Base-by-base conservation (phyloP, 2,329 filamentous ascomycete genomes). In the Ophiostoma sp. region DNA sequence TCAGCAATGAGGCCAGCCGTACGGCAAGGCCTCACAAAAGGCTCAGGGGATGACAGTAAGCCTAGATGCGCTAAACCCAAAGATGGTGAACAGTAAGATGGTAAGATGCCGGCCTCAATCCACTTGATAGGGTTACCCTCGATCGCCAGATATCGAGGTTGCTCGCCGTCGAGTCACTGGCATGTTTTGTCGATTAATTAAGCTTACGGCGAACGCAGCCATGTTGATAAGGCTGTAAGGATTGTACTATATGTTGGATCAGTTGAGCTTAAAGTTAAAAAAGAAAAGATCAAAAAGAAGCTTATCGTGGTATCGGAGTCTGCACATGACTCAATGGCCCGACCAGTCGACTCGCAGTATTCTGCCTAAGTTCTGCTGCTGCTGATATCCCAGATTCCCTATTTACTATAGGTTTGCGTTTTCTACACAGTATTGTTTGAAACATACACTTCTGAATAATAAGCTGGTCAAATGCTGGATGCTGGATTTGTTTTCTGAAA, bases 141-240 rank as follows among this genome's bases (percentile, higher is more conserved):
- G 27, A 48, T 39, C 36, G 36, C 13, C 10, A 39, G 36, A 39
- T 39, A 48, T 48, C 6, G 17, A 20, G 13, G 52, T 57, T 31
- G n/a, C 52, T 57, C n/a, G n/a, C 52, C 52, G 52, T 57, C 27
- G 52, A 57, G 52, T 57, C 52, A 57, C 52, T 57, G 23, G 52
- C 23, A 31, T 27, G 52, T 27, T 27, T 31, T 4, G n/a, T 11
- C 10, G 52, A 27, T 15, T 48, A 17, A 48, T 8, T 7, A 15
- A n/a, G 36, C 1, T 39, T 6, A n/a, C 44, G 44, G 44, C 44
- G 44, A n/a, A 20, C 1, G 11, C 17, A 48, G 44, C n/a, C 44
- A 27, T 57, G 8, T 27, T 8, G 2, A 57, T 27, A 17, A 57
- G 52, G 5, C 44, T 48, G 20, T 6, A n/a, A 20, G 6, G 17